Conservation (phyloP, 2,329 filamentous ascomycete genomes). For the Chaetomiaceae sp. region DNA sequence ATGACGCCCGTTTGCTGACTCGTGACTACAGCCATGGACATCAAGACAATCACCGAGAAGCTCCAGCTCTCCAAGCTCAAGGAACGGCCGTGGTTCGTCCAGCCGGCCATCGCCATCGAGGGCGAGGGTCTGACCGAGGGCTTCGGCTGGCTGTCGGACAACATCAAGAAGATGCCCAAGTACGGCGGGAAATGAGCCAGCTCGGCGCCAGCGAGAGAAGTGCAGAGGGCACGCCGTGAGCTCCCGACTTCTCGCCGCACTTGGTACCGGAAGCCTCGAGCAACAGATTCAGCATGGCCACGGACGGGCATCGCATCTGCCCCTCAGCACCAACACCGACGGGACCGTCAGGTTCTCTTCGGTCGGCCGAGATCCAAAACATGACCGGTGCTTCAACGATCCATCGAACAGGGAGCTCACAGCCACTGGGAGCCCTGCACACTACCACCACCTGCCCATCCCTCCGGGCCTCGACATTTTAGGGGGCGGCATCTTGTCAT, state of each 20-base stretch:
- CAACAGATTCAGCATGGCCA: no score
- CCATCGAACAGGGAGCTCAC: neutral
- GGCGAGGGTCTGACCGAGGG: slow-evolving; percentile 79
- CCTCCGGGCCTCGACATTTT: neutral
- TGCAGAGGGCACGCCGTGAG: no score
- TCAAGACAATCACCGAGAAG: slow-evolving; percentile 72
- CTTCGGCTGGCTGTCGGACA: slow-evolving; percentile 78
- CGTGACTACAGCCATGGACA: slow-evolving; percentile 64
- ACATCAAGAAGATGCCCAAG: slow-evolving; percentile 63
- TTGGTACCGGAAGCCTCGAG: no score
- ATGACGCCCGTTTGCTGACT: slow-evolving; percentile 8
- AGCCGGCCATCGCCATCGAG: slow-evolving; percentile 76
- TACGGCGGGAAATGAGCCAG: slow-evolving; percentile 19
- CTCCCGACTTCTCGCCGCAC: no score
- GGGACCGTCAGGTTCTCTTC: no score
- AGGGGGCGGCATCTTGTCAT: neutral
- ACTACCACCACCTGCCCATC: neutral
- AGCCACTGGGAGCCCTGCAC: neutral
- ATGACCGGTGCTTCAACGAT: no score
- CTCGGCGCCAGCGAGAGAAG: no score
- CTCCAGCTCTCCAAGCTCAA: slow-evolving; percentile 73
- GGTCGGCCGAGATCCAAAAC: no score
- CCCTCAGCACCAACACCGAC: no score
- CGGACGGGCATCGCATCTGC: no score
- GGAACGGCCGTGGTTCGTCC: slow-evolving; percentile 81